Evolutionary conservation across 2,329 filamentous ascomycete species (phyloP).

Genomic region (Penicillium sp.): DNA sequence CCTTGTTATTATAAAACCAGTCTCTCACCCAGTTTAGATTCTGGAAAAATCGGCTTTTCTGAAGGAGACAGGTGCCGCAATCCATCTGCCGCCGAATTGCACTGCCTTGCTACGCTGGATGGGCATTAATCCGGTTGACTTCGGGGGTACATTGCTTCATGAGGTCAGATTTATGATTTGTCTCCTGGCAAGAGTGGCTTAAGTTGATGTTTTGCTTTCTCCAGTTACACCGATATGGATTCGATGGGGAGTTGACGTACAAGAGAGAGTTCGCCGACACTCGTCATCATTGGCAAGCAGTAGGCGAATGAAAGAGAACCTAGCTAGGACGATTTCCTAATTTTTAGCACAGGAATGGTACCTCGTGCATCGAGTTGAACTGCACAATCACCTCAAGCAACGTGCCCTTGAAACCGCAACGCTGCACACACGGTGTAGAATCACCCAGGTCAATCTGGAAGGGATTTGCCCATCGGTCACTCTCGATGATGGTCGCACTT

Average conservation of each 20-base stretch:
- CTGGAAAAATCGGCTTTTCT: slow-evolving; percentile 28
- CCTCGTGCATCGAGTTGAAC: slow-evolving; percentile 43
- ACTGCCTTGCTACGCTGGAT: slow-evolving; percentile 27
- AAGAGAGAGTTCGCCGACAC: slow-evolving; percentile 15
- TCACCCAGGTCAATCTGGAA: slow-evolving; percentile 17
- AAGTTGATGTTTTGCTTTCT: neutral
- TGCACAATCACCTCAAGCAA: slow-evolving; percentile 39
- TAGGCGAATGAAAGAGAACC: neutral
- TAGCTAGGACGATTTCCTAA: neutral
- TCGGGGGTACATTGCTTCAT: slow-evolving; percentile 24
- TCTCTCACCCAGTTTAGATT: slow-evolving; percentile 19
- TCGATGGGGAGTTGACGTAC: slow-evolving; percentile 16
- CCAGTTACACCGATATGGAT: slow-evolving; percentile 22
- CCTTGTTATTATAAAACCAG: neutral
- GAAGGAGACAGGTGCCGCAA: slow-evolving; percentile 25
- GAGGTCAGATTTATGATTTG: slow-evolving; percentile 10
- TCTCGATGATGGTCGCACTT: slow-evolving; percentile 20
- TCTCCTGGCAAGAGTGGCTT: neutral
- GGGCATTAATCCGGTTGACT: slow-evolving; percentile 19
- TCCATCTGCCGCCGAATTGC: slow-evolving; percentile 28
- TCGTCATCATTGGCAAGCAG: slow-evolving; percentile 25
- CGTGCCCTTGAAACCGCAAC: slow-evolving; percentile 27
- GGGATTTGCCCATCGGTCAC: slow-evolving; percentile 14
- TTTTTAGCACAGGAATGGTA: slow-evolving; percentile 24
- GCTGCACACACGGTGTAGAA: slow-evolving; percentile 23